Base-by-base conservation (phyloP, 805 yeast genomes). In the Pichia cabralensis region DNA sequence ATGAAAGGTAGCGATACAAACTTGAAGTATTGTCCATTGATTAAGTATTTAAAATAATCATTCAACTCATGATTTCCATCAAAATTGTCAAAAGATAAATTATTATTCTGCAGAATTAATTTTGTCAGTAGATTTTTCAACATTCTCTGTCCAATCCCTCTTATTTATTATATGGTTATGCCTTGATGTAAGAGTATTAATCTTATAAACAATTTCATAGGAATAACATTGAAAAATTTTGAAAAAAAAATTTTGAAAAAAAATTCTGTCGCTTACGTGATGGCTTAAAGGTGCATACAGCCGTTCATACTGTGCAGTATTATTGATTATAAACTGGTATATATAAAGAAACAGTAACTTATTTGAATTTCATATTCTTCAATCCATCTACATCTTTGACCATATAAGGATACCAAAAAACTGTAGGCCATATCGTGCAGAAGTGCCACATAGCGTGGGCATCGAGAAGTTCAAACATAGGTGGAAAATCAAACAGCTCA, bases 381-480 rank as follows among this genome's bases (percentile, higher is more conserved):
- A 55, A 38, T 2, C 52, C 54, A 30, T 55, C 57, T 28, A 59
- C 70, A 37, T 72, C 79, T 22, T 52, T 49, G 5, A 65, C 52
- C 57, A 72, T 64, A 46, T 71, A 80, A 27, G 69, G 71, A 53
- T 80, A 88, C 74, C 94, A 73, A 41, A 71, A 69, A 38, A 72
- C 60, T 0, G 89, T 74, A 0, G 97, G 97, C 49, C 84, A 55
- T 2, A 88, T 76, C 0, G 98, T 92, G 15, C 83, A 72, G 19
- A 81, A 66, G 54, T 92, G 98, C 98, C 98, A 92, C 26, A 89
- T 49, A 0, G 96, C 75, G 57, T 92, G 98, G 0, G 96, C 94
- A 58, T 92, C 98, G 0, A 92, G 47, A 26, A 82, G 65, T 45
- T 69, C 80, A 33, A 49, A 60, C 25, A 80, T 52, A 12, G 82